phyloP scores from a whole-genome alignment of 495 filamentous ascomycete genomes.

The Bacidia gigantensis region DNA sequence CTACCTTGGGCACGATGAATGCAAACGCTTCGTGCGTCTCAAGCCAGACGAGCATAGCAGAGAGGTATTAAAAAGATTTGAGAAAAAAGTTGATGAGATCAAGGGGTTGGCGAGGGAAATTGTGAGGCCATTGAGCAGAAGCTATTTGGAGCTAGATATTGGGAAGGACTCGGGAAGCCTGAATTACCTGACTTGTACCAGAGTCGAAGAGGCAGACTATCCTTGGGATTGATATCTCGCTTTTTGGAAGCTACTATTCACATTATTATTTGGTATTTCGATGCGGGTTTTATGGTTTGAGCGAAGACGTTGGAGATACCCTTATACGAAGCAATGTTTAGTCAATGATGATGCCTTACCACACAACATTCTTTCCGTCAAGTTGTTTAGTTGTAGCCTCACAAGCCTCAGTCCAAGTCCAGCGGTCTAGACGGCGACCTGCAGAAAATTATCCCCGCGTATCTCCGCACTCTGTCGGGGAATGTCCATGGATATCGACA shows the following conservation, averaged over 20 bases:
- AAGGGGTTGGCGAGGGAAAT: conserved; percentile 68
- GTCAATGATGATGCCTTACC: too few species aligned
- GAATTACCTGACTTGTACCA: conserved; percentile 67
- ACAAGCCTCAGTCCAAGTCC: too few species aligned
- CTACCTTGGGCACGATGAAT: conserved; percentile 72
- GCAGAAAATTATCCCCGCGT: neutral
- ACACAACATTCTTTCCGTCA: too few species aligned
- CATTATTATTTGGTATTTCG: too few species aligned
- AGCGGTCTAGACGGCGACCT: too few species aligned
- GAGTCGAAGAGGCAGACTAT: conserved; percentile 60
- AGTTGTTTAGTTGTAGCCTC: too few species aligned
- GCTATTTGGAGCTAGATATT: conserved; percentile 63
- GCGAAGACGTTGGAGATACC: conserved; percentile 1
- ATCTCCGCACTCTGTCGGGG: neutral
- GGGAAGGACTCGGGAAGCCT: conserved; percentile 26
- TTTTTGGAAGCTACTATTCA: neutral
- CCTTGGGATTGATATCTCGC: conserved; percentile 44
- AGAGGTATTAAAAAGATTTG: conserved; percentile 67
- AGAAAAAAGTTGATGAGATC: conserved; percentile 73
- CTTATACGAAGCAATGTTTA: neutral
- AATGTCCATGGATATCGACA: neutral
- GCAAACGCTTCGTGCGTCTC: conserved; percentile 70
- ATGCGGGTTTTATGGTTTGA: conserved; percentile 1
- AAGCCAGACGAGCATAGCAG: conserved; percentile 53
- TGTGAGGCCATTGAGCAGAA: conserved; percentile 76